Evolutionary conservation across 2,329 filamentous ascomycete species (phyloP), one percentile per base, ranked within the genome.

Genomic region (Chaetothyriales sp.): DNA sequence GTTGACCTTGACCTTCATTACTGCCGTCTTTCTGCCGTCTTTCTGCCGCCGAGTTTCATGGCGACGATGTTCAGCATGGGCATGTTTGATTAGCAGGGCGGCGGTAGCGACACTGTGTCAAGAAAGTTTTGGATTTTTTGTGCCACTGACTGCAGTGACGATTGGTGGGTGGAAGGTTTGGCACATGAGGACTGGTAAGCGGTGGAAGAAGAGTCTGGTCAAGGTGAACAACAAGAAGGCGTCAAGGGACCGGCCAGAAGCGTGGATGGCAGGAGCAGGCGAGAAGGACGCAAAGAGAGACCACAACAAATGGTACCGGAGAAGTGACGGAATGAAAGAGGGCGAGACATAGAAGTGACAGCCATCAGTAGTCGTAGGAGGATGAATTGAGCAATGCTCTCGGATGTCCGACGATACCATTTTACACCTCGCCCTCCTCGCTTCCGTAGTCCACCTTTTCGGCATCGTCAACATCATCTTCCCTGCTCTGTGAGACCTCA

Each of bases 381-480:
- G 33, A 5, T 15, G 33, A 15, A 15, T 15, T 40, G 13, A 40
- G 33, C 33, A 25, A 25, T 25, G 22, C 22, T 25, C 22, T 25
- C 22, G 6, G 3, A 25, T 25, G 22, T 25, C 13, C 15, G 33
- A 40, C 10, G 13, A 40, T 1, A 40, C 7, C 33, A 40, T 15
- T 5, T 40, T 13, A 47, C 13, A 47, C 46, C 46, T 71, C 69
- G 13, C 69, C 69, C 51, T 71, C 69, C 56, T 71, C 69, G 49
- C 69, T 71, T 3, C 69, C 68, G 25, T 63, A 67, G 5, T 63
- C 67, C 44, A 67, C 66, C 49, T 59, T 61, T 45, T 58, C 56
- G 6, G 50, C 59, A 40, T 58, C 51, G 43, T 53, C 50, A 28
- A 57, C 46, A 22, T 58, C 58, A 19, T 57, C 54, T 56, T 6